Percentiles rank a stretch among this genome's conserved stretches.
Evolutionary conservation across 805 yeast species (phyloP).

Genomic region (Candida takata): DNA sequence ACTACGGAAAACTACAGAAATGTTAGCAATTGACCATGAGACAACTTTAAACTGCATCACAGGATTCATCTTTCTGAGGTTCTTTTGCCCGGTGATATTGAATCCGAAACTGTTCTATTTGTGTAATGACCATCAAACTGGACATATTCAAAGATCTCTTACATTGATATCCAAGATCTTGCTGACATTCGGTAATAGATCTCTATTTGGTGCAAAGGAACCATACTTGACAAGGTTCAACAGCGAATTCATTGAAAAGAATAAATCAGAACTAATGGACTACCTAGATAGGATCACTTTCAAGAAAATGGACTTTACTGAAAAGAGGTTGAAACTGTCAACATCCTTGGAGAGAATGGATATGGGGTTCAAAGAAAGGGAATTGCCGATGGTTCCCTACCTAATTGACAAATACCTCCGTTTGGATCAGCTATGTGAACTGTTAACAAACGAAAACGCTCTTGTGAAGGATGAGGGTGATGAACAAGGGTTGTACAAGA

Average conservation of each 20-base stretch:
- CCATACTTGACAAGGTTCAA: conserved; percentile 73
- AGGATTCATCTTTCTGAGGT: conserved; percentile 77
- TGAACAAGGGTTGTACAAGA: conserved; percentile 16
- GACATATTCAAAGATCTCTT: conserved; percentile 66
- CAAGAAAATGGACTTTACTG: conserved; percentile 57
- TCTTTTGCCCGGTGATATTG: conserved; percentile 84
- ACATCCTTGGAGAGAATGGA: conserved; percentile 52
- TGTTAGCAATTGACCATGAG: conserved; percentile 43
- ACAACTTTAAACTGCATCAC: conserved; percentile 66
- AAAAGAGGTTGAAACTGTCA: conserved; percentile 48
- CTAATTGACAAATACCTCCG: conserved; percentile 60
- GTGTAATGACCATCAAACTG: conserved; percentile 62
- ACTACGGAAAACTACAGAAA: conserved; percentile 58
- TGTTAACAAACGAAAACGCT: conserved; percentile 28
- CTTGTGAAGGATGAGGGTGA: conserved; percentile 18
- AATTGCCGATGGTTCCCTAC: conserved; percentile 62
- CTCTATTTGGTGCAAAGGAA: conserved; percentile 73
- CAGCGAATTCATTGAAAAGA: conserved; percentile 46
- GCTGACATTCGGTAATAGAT: conserved; percentile 72
- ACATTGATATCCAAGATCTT: conserved; percentile 76
- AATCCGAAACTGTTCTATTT: conserved; percentile 83
- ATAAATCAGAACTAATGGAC: conserved; percentile 50
- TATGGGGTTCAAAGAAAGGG: conserved; percentile 43
- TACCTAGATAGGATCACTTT: conserved; percentile 71
- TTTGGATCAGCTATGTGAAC: conserved; percentile 48